Conservation (phyloP, 1,284 basidiomycete genomes). For the Cutaneotrichosporon sp. region DNA sequence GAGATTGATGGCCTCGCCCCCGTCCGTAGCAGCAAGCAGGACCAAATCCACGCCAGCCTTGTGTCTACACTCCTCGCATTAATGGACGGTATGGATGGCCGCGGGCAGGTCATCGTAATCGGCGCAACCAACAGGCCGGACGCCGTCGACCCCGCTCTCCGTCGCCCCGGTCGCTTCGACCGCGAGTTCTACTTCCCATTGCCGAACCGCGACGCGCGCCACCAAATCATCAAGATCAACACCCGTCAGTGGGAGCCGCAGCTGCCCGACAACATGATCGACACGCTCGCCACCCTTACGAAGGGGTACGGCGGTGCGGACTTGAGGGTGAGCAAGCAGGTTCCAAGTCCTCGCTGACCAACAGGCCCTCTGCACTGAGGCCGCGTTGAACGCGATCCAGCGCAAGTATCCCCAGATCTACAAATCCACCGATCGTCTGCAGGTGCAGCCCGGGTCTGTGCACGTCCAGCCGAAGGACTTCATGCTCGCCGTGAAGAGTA, state of each 20-base stretch:
- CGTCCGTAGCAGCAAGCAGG: slow-evolving; percentile 95
- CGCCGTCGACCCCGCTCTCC: slow-evolving; percentile 90
- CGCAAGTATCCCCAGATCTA: slow-evolving; percentile 97
- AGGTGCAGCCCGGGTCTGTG: slow-evolving; percentile 84
- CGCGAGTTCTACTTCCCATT: slow-evolving; percentile 98
- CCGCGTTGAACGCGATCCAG: slow-evolving; percentile 94
- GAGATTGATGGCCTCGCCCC: slow-evolving; percentile 98
- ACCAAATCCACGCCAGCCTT: slow-evolving; percentile 97
- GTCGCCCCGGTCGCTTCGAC: slow-evolving; percentile 94
- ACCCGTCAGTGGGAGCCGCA: slow-evolving; percentile 88
- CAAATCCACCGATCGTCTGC: slow-evolving; percentile 79
- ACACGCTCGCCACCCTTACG: slow-evolving; percentile 79
- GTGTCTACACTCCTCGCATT: slow-evolving; percentile 93
- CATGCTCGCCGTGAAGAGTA: slow-evolving; percentile 95
- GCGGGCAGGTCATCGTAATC: slow-evolving; percentile 94
- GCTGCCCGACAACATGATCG: slow-evolving; percentile 63
- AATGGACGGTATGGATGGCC: slow-evolving; percentile 99
- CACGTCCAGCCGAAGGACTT: slow-evolving; percentile 87
- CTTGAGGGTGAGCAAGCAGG: slow-evolving; percentile 65
- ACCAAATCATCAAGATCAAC: slow-evolving; percentile 88
- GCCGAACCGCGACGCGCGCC: slow-evolving; percentile 77
- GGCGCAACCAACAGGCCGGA: slow-evolving; percentile 98
- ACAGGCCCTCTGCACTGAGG: slow-evolving; percentile 92
- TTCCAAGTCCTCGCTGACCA: slow-evolving; percentile 3
- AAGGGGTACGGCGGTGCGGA: slow-evolving; percentile 99